Conservation (phyloP, 768 basidiomycete species). For the Grammothele lineata region DNA sequence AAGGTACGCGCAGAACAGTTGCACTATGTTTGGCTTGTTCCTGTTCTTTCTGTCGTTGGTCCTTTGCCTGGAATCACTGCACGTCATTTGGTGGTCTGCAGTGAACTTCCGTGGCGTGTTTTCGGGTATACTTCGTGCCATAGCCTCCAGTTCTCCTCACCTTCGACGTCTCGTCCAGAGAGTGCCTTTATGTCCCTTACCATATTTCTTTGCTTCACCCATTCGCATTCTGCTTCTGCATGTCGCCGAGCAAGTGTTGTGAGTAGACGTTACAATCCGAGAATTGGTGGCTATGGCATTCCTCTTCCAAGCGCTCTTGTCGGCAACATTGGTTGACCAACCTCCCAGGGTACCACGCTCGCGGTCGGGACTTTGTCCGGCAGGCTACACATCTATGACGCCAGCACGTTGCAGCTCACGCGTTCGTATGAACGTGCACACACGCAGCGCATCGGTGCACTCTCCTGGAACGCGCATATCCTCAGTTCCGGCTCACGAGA, state of each 20-base stretch:
- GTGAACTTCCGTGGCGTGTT: too few relatives aligned
- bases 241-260: too few relatives aligned
- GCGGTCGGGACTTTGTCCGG: constrained; percentile 93
- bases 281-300: too few relatives aligned
- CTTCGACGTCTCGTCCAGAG: too few relatives aligned
- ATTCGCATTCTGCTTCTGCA: too few relatives aligned
- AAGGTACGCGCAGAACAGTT: constrained; percentile 36
- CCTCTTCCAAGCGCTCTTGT: too few relatives aligned
- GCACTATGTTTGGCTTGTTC: background rate
- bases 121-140: background rate
- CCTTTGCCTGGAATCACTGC: background rate
- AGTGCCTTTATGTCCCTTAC: too few relatives aligned
- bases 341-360: constrained; percentile 66
- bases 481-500: constrained; percentile 91
- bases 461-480: constrained; percentile 90
- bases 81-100: background rate
- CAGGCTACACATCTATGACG: constrained; percentile 91
- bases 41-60: background rate
- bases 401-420: constrained; percentile 63
- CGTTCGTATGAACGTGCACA: constrained; percentile 87
- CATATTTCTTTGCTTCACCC: too few relatives aligned
- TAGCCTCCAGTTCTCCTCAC: too few relatives aligned
- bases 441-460: constrained; percentile 82
- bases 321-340: background rate
- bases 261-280: too few relatives aligned